Base-by-base conservation (phyloP, 768 basidiomycete genomes). In the Goffeauzyma gilvescens region DNA sequence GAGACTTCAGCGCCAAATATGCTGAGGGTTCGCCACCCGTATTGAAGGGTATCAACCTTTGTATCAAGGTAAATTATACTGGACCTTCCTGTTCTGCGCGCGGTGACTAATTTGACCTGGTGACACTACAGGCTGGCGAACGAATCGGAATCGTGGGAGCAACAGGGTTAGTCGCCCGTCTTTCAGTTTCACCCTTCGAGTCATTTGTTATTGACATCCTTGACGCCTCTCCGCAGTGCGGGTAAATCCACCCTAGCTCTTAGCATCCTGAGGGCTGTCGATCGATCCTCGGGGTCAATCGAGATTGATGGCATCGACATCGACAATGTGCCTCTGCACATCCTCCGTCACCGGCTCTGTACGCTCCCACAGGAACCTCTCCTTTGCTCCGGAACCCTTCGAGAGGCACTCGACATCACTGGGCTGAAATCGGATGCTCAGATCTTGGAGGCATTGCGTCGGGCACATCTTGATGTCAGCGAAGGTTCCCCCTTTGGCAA, bases 351-450 rank as follows among this genome's bases (percentile, higher is more conserved):
- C 6, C 50, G 56, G 24, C 35, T 65, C 17, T 58, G 58, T 15
- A 60, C 60, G 48, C 57, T 65, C 14, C 57, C 56, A 7, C 63
- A 65, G 45, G 63, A 65, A 46, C 54, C 57, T 4, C 46, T 37
- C 14, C 49, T 65, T 12, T 52, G 53, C 23, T 62, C 59, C 2
- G 63, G 63, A 0, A 59, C 57, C 2, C 38, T 65, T n/a, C 40
- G 58, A 15, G 46, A 62, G n/a, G 55, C 59, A 2, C 40, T 65
- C 28, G 63, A 65, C 38, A 57, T 60, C 5, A 54, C 54, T 8
- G 53, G 53, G 3, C n/a, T n/a, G 28, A 38, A 14, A 53, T 49
- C 28, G 45, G 59, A 63, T 30, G 38, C 49, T 18, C 57, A 57
- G 44, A 52, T 65, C 10, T 56, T 55, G 41, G 53, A 57, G 21